phyloP scores from a whole-genome alignment of 345 rosid species.

The Eucalyptus fibrosa region DNA sequence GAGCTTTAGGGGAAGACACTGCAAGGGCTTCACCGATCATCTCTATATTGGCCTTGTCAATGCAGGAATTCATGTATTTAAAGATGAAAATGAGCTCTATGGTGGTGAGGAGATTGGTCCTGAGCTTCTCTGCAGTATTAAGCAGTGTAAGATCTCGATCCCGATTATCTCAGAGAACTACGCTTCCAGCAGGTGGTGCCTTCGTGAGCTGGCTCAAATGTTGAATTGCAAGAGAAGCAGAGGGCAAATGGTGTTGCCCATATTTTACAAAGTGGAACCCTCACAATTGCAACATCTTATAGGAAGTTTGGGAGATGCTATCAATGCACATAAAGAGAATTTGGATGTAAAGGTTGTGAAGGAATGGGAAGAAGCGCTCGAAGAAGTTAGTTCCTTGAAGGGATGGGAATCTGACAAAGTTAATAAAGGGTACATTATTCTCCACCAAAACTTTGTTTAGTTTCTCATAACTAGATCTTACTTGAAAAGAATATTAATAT shows the following conservation, averaged over 20 bases:
- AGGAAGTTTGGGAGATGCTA: not conserved
- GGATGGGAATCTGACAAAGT: not conserved
- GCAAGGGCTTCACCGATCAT: not conserved
- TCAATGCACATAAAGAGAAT: not conserved
- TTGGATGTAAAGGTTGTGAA: not conserved
- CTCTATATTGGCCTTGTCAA: not conserved
- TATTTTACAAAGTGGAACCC: not conserved
- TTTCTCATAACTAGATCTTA: not conserved
- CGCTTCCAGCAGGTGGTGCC: not conserved
- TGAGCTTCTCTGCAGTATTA: not conserved
- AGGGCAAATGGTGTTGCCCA: not conserved
- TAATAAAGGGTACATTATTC: not conserved
- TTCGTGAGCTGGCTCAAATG: not conserved
- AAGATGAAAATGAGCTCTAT: not conserved
- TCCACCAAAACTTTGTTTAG: not conserved
- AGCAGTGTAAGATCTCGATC: not conserved
- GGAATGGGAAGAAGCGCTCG: not conserved
- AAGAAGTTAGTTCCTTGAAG: not conserved
- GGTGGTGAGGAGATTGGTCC: not conserved
- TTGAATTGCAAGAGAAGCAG: not conserved
- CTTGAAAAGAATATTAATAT: not conserved
- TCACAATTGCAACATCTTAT: too few relatives aligned
- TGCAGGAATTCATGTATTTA: not conserved
- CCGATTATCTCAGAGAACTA: not conserved
- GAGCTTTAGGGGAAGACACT: not conserved